Evolutionary conservation across 116 monocot genomes (phyloP).

Genomic region (Papilionanthe hybrid): DNA sequence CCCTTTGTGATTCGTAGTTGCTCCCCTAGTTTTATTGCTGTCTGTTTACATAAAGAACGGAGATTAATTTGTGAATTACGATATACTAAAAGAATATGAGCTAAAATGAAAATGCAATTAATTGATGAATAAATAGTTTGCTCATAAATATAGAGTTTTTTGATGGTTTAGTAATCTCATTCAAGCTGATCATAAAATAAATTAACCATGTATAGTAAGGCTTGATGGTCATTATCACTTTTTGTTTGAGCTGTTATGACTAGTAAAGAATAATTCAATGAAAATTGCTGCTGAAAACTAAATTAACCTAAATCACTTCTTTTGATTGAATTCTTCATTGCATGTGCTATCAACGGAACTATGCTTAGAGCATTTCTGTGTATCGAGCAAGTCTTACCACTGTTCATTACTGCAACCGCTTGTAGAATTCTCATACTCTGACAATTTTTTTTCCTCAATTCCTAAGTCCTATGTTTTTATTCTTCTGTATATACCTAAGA

Average conservation of each 20-base stretch:
- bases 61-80: background rate
- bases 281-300: background rate
- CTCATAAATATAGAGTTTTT: background rate
- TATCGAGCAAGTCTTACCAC: background rate
- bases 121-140: background rate
- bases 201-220: background rate
- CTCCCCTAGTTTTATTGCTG: background rate
- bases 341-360: background rate
- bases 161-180: background rate
- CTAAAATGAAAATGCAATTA: background rate
- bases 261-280: background rate
- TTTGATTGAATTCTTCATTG: slow-evolving; percentile 1
- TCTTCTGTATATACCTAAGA: background rate
- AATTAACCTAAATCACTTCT: background rate
- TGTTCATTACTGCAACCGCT: background rate
- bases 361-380: background rate
- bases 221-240: background rate
- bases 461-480: background rate
- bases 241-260: background rate
- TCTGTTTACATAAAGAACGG: background rate
- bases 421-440: background rate
- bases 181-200: background rate
- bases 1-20: background rate
- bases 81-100: background rate
- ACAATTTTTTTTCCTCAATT: background rate